These are phyloP conservation scores for Spinacia oleracea DNA, from an alignment of 179 eudicot species.

Conservation along the genomic window DNA sequence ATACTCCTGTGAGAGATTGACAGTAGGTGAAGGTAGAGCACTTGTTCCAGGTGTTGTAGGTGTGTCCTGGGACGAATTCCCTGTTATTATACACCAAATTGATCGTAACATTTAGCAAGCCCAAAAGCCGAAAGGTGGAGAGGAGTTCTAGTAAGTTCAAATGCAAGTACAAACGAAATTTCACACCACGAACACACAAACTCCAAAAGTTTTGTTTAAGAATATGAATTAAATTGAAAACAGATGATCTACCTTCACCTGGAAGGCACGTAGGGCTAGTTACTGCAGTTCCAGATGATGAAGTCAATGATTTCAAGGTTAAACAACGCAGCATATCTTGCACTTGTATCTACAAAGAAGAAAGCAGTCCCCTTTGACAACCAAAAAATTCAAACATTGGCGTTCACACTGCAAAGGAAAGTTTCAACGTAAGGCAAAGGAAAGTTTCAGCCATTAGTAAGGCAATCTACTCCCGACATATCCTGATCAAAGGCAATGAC, in stretches of 20 bases:
- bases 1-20: slow-evolving; percentile 63
- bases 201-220: background rate
- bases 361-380: slow-evolving; percentile 22
- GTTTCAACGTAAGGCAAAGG: slow-evolving; percentile 16
- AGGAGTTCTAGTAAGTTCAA: background rate
- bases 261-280: slow-evolving; percentile 34
- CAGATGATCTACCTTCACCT: slow-evolving; percentile 37
- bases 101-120: slow-evolving; percentile 5
- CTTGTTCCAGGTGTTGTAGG: slow-evolving; percentile 67
- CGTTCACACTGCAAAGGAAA: slow-evolving; percentile 25
- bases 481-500: background rate
- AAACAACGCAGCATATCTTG: slow-evolving; percentile 35
- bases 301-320: slow-evolving; percentile 30
- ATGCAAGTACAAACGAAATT: background rate
- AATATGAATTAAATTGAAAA: background rate
- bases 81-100: slow-evolving; percentile 36
- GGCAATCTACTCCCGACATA: background rate
- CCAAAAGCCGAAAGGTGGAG: background rate
- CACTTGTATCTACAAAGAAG: slow-evolving; percentile 6
- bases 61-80: slow-evolving; percentile 48
- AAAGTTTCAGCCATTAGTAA: background rate
- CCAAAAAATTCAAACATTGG: slow-evolving; percentile 10
- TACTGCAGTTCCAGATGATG: slow-evolving; percentile 34
- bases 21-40: slow-evolving; percentile 52
- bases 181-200: background rate